Conservation (phyloP, 257 asterid genomes). For the Jacaranda mimosifolia region DNA sequence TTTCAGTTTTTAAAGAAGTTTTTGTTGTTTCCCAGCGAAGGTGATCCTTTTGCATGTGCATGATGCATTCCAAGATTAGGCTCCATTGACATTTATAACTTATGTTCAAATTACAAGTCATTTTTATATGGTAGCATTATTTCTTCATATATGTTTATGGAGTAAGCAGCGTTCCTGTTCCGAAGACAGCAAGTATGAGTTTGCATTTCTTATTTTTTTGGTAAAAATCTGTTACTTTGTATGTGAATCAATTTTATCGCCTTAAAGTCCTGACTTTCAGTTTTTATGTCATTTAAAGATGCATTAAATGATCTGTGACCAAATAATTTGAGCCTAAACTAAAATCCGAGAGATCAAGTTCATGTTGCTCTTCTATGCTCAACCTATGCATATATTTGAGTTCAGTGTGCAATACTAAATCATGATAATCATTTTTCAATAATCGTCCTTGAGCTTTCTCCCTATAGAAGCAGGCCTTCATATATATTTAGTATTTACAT, state of each 20-base stretch:
- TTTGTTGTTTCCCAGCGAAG: conserved; percentile 15
- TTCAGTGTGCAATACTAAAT: background rate
- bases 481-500: background rate
- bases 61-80: conserved; percentile 2
- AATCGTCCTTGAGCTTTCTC: conserved; percentile 23
- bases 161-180: no score
- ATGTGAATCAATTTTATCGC: conserved; percentile 6
- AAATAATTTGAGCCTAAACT: no score
- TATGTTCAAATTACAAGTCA: no score
- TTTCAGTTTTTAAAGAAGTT: conserved; percentile 25
- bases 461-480: conserved; percentile 5
- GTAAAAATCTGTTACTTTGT: background rate
- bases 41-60: background rate
- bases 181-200: no score
- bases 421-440: conserved; percentile 5
- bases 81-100: background rate
- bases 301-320: no score
- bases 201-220: no score
- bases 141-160: no score
- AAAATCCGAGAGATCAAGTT: no score
- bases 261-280: background rate
- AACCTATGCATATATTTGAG: background rate
- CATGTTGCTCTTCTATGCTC: no score
- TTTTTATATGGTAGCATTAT: no score
- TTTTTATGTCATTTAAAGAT: no score